Evolutionary conservation across 2,329 filamentous ascomycete genomes (phyloP).

Genomic region (Neopestalotiopsis rosae): DNA sequence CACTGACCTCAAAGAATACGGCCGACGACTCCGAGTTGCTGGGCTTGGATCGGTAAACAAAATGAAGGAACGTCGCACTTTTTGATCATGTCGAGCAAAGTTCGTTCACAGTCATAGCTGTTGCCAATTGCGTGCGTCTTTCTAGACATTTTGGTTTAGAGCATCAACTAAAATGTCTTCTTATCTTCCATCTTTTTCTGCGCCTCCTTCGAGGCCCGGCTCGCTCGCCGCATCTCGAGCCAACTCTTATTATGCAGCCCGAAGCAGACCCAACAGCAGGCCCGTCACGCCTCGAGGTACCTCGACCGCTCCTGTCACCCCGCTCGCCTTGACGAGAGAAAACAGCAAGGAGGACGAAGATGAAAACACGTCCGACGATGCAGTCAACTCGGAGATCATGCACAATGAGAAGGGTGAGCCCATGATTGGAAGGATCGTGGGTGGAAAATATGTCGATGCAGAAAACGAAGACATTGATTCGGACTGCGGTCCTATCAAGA

Average conservation of each 20-base stretch:
- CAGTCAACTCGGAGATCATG: constrained; percentile 4
- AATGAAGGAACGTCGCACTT: constrained; percentile 9
- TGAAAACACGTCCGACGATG: constrained; percentile 5
- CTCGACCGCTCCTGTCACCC: constrained; percentile 7
- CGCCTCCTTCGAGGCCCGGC: constrained; percentile 14
- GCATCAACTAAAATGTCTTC: constrained; percentile 13
- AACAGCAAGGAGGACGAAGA: constrained; percentile 14
- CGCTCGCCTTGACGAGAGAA: background rate
- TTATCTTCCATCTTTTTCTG: constrained; percentile 18
- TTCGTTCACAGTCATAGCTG: background rate
- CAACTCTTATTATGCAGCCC: constrained; percentile 4
- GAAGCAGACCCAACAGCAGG: constrained; percentile 13
- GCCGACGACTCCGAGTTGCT: constrained; percentile 15
- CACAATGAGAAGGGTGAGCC: constrained; percentile 24
- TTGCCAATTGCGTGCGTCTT: background rate
- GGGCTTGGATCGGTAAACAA: constrained; percentile 9
- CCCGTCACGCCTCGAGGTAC: constrained; percentile 7
- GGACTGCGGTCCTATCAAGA: constrained; percentile 42
- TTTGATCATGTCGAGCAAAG: background rate
- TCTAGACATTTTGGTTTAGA: background rate
- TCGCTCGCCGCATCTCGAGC: constrained; percentile 15
- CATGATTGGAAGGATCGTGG: constrained; percentile 40
- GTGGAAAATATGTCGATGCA: constrained; percentile 42
- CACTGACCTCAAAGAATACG: constrained; percentile 7
- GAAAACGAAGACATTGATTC: constrained; percentile 37